Base-by-base conservation (phyloP, 2,329 filamentous ascomycete species). In the Macrophomina phaseolina region DNA sequence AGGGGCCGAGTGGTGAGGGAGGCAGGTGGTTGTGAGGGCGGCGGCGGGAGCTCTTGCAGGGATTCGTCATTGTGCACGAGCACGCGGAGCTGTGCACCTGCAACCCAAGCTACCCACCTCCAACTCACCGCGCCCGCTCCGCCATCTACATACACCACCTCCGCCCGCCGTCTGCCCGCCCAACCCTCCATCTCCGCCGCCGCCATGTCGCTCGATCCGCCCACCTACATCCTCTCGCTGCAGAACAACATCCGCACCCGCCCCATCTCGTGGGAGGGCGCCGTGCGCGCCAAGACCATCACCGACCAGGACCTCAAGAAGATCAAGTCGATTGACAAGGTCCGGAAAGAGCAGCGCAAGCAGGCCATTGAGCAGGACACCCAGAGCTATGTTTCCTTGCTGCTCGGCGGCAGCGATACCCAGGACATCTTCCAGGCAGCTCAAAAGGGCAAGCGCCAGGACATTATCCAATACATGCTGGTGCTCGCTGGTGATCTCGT, bases 231-330 rank as follows among this genome's bases (percentile, higher is more conserved):
- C 71, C 86, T 89, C 77, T 94, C 93, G 72, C 87, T 97, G 73
- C 94, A 97, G 84, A 96, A 92, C 87, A 98, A 98, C 85, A 97
- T 98, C 79, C 92, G 95, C 77, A 91, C 92, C 77, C 89, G 95
- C 72, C 94, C 94, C 71, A 97, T 99, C 81, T 94, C 94, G 67
- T 99, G 95, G 95, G 94, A 98, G 81, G 94, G 94, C 74, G 94
- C 94, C 74, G 93, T 97, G 72, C 89, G 95, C 79, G 93, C 93
- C 73, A 93, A 94, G 79, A 95, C 93, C 76, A 91, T 99, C 81
- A 97, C 92, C 67, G 94, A 98, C 73, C 90, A 91, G 72, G 94
- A 99, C 81, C 88, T 97, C 73, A 92, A 91, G 83, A 94, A 94
- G 86, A 97, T 99, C 82, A 94, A 94, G 80, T 92, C 94, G 69